These are phyloP conservation scores for Yamadazyma jaroonii DNA, from an alignment of 1,139 yeast species.

Conservation along the genomic window DNA sequence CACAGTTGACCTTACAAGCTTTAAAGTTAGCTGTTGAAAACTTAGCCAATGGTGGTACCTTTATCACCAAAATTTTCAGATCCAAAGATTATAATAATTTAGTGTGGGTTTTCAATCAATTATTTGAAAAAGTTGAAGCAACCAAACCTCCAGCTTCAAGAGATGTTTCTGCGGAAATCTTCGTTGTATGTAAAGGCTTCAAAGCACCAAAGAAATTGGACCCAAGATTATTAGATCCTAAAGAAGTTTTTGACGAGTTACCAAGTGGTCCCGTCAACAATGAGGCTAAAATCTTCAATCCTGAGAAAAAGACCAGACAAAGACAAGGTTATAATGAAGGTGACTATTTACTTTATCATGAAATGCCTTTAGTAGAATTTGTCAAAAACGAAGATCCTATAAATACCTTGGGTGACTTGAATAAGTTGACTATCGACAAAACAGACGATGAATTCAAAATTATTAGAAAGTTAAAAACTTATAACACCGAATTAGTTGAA, in stretches of 20 bases:
- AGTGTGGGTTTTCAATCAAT: slow-evolving; percentile 95
- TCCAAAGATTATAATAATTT: slow-evolving; percentile 96
- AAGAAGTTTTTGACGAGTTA: slow-evolving; percentile 90
- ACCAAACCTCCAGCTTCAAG: slow-evolving; percentile 99
- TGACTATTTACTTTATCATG: slow-evolving; percentile 75
- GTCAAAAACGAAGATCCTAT: slow-evolving; percentile 79
- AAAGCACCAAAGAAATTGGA: slow-evolving; percentile 95
- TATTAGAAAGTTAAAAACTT: slow-evolving; percentile 66
- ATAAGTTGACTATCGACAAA: slow-evolving; percentile 50
- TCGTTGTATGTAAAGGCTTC: slow-evolving; percentile 93
- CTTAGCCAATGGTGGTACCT: slow-evolving; percentile 89
- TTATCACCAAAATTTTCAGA: slow-evolving; percentile 93
- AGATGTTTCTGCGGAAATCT: slow-evolving; percentile 98
- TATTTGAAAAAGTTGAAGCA: slow-evolving; percentile 95
- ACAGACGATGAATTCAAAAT: slow-evolving; percentile 63
- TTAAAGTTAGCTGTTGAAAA: slow-evolving; percentile 94
- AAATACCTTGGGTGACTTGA: slow-evolving; percentile 70
- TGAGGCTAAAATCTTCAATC: slow-evolving; percentile 91
- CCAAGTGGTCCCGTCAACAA: slow-evolving; percentile 75
- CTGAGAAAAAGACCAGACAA: slow-evolving; percentile 84
- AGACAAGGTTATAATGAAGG: slow-evolving; percentile 98
- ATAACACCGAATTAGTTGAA: slow-evolving; percentile 73
- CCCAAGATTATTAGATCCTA: slow-evolving; percentile 88
- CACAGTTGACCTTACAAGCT: slow-evolving; percentile 92
- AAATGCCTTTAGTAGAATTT: slow-evolving; percentile 74